Base-by-base conservation (phyloP, 2,329 filamentous ascomycete genomes). In the Ophiosphaerella korrae region DNA sequence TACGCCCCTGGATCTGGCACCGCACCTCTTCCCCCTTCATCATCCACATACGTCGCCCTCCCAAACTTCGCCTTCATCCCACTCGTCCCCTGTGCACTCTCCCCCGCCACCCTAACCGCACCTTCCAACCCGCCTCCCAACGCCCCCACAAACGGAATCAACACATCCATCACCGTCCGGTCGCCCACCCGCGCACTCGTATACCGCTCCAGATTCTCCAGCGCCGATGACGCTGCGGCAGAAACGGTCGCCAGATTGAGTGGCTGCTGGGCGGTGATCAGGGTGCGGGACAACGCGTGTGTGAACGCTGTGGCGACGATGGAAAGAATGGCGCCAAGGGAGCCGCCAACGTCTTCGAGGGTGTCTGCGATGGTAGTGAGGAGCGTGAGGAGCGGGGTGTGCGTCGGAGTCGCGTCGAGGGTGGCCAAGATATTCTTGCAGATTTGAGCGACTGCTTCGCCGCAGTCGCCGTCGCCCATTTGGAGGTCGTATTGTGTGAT, bases 381-480 rank as follows among this genome's bases (percentile, higher is more conserved):
- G 43, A 85, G 82, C 12, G 81, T 70, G n/a, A 87, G 80, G 2
- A 82, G 69, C 61, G 50, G 67, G 41, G 56, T 76, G 45, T 73
- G 74, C 44, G 82, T 82, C n/a, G 79, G 66, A 3, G 81, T 67
- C 50, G 88, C 84, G 46, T 81, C 76, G 21, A 81, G 66, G 46
- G 76, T 72, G 5, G 68, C 52, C 18, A 79, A 72, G 21, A 81
- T 75, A n/a, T 67, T 66, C 55, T 80, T 90, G 89, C 64, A 96
- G 75, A 37, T 90, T 85, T 57, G 90, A 84, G 40, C 71, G 1
- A 80, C 77, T 23, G 78, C 77, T 64, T 88, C 83, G 33, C 92
- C 92, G 67, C 92, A 96, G 75, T 96, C 92, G 40, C 92, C 92
- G 68, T 96, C 92, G 44, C 92, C 92, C 50, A 96, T 91, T 21